Percentiles rank a stretch among this genome's conserved stretches.
phyloP scores from a whole-genome alignment of 2,329 filamentous ascomycete species.

The Cladosporium sp. region DNA sequence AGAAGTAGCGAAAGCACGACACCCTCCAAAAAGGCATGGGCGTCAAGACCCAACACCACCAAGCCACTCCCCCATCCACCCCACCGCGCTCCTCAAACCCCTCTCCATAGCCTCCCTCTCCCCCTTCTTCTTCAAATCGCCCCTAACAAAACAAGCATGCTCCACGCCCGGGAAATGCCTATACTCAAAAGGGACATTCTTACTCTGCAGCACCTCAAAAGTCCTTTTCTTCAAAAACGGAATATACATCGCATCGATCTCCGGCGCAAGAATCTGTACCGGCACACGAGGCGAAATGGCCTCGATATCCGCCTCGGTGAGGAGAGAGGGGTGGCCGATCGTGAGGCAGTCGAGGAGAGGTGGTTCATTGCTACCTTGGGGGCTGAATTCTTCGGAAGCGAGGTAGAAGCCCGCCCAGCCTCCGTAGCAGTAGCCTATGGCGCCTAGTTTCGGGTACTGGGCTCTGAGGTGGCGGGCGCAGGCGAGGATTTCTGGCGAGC shows the following conservation, averaged over 20 bases:
- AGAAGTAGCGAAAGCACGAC: no score
- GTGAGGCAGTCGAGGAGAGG: conserved; percentile 44
- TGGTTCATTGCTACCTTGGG: conserved; percentile 13
- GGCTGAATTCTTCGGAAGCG: conserved; percentile 35
- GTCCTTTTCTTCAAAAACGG: conserved; percentile 44
- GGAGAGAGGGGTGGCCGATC: conserved; percentile 41
- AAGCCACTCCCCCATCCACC: conserved; percentile 10
- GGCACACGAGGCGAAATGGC: conserved; percentile 38
- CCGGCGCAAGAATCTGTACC: conserved; percentile 49
- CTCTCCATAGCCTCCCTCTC: conserved; percentile 44
- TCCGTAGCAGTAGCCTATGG: conserved; percentile 49
- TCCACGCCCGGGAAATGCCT: conserved; percentile 47
- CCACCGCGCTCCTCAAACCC: conserved; percentile 33
- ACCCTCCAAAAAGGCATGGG: no score
- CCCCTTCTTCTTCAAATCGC: conserved; percentile 34
- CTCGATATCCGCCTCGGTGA: conserved; percentile 45
- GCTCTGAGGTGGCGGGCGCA: conserved; percentile 34
- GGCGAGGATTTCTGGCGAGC: conserved; percentile 36
- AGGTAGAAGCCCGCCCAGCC: conserved; percentile 49
- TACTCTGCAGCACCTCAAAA: conserved; percentile 35
- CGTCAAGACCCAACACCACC: no score
- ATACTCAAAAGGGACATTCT: conserved; percentile 45
- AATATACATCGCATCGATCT: conserved; percentile 42
- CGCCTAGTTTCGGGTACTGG: conserved; percentile 36
- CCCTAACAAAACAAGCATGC: conserved; percentile 45